Base-by-base conservation (phyloP, 2,329 filamentous ascomycete genomes). In the Neofusicoccum cordaticola region DNA sequence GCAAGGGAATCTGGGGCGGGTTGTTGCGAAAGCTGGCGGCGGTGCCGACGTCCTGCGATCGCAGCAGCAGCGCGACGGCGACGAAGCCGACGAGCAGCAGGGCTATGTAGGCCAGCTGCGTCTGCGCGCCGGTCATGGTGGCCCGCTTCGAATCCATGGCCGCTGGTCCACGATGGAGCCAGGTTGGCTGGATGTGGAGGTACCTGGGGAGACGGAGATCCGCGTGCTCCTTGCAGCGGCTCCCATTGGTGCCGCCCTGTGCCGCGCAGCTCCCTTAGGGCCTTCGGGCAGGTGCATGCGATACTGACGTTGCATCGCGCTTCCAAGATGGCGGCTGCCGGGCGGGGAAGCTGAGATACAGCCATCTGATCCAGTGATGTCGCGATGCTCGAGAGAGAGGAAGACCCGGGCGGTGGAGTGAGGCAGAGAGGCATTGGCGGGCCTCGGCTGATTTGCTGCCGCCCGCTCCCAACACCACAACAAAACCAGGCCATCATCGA, bases 201-300 rank as follows among this genome's bases (percentile, higher is more conserved):
- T 17, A 13, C 7, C 17, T 7, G 12, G 19, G 34, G 61, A 1
- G 31, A 35, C 44, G 15, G 19, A 13, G 41, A 37, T 53, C 13
- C 31, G 61, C 61, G 61, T 63, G 61, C 61, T 52, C 17, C 35
- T 56, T 27, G 50, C 22, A n/a, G 22, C 15, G 37, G 12, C 13
- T 51, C 47, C 48, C 19, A 52, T 62, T 51, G 60, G 60, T 12
- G 52, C 37, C 37, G 35, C 19, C 50, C 52, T 34, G 47, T 15
- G 11, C 50, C 15, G 34, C 57, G 12, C 42, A 22, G 12, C 13
- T 17, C 31, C 13, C 47, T 34, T 4, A 12, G 31, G 4, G 31
- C 27, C 44, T 27, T 31, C 53, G 53, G 41, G 42, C 22, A 39
- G 42, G 44, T 35, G 13, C 11, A 48, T 17, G 42, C 42, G 57